Evolutionary conservation across 306 rosid genomes (phyloP).

Genomic region (Quercus parvula): DNA sequence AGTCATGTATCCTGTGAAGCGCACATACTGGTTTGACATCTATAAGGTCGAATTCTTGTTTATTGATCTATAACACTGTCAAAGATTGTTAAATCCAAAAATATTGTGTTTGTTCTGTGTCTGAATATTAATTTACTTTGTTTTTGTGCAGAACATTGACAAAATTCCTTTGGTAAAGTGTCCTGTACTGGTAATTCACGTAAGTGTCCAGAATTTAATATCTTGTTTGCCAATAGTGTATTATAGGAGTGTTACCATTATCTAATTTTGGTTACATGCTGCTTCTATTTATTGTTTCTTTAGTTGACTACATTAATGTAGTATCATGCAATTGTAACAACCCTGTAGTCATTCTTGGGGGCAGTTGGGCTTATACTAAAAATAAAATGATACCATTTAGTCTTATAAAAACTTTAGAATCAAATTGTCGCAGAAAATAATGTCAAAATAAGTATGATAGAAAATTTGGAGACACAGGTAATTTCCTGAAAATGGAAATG

Average conservation of each 20-base stretch:
- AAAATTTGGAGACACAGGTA: not conserved
- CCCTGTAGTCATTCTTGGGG: not conserved
- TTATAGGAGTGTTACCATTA: not conserved
- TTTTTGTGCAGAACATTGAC: constrained; percentile 76
- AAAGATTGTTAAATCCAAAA: constrained; percentile 6
- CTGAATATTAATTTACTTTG: constrained; percentile 26
- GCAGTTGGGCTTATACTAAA: not conserved
- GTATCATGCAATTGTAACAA: not conserved
- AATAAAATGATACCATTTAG: not conserved
- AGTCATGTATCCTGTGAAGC: constrained; percentile 95
- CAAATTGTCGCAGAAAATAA: not conserved
- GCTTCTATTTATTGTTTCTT: not conserved
- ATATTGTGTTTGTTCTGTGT: not conserved
- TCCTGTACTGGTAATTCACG: constrained; percentile 84
- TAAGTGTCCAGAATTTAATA: constrained; percentile 34
- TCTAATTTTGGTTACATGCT: not conserved
- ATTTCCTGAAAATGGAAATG: not conserved
- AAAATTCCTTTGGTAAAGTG: constrained; percentile 81
- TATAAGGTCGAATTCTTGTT: constrained; percentile 60
- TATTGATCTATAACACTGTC: not conserved
- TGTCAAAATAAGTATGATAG: not conserved
- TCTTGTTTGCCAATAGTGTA: constrained; percentile 16
- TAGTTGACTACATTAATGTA: not conserved
- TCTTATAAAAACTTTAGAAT: not conserved
- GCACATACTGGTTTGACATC: constrained; percentile 90